Conservation (phyloP, 2,329 filamentous ascomycete species). For the Rhynchosporium agropyri region DNA sequence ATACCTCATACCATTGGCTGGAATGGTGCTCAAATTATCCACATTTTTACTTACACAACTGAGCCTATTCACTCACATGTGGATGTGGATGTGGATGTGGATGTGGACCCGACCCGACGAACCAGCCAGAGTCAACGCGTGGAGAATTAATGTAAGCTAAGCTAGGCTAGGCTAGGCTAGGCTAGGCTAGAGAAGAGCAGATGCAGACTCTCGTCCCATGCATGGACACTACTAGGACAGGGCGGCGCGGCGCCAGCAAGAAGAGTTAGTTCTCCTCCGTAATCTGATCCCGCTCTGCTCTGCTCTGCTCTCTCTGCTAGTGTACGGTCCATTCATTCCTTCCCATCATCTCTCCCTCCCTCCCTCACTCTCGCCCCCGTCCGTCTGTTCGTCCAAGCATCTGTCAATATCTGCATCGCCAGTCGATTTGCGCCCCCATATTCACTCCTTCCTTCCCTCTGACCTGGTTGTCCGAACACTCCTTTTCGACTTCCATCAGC, state of each 20-base stretch:
- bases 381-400: conserved; percentile 25
- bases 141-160: conserved; percentile 8
- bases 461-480: conserved; percentile 38
- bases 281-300: conserved; percentile 1
- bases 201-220: background rate
- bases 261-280: conserved; percentile 3
- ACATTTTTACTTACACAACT: conserved; percentile 10
- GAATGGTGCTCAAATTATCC: background rate
- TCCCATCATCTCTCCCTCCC: conserved; percentile 1
- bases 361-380: conserved; percentile 26
- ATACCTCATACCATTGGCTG: background rate
- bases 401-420: conserved; percentile 30
- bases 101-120: background rate
- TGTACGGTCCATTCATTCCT: no score
- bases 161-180: background rate
- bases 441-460: conserved; percentile 32
- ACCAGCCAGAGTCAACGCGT: conserved; percentile 11
- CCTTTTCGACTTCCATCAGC: conserved; percentile 34
- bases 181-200: no score
- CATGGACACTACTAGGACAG: background rate
- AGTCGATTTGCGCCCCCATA: conserved; percentile 32
- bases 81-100: no score
- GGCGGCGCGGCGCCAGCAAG: conserved; percentile 1
- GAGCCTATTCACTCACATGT: conserved; percentile 4
- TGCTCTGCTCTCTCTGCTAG: background rate